phyloP scores from a whole-genome alignment of 495 filamentous ascomycete genomes.

The Penicillium macrosclerotiorum region DNA sequence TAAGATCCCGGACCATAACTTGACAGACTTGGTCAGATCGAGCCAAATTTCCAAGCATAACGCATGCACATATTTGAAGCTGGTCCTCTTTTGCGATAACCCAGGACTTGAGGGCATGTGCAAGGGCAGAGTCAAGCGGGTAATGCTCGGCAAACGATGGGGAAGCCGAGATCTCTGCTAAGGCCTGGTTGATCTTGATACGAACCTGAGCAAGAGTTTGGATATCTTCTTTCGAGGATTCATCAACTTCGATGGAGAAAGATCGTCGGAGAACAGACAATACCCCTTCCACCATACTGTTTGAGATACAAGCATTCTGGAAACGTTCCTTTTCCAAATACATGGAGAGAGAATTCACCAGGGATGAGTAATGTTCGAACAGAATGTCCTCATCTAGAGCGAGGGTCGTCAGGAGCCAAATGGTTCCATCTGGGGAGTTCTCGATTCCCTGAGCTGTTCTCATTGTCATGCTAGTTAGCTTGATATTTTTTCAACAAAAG shows the following conservation, averaged over 20 bases:
- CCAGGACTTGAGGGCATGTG: slow-evolving; percentile 56
- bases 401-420: slow-evolving; percentile 37
- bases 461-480: no score
- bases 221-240: slow-evolving; percentile 44
- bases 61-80: slow-evolving; percentile 70
- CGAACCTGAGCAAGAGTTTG: slow-evolving; percentile 54
- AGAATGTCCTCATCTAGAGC: slow-evolving; percentile 21
- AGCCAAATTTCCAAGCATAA: slow-evolving; percentile 75
- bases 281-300: slow-evolving; percentile 29
- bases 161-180: slow-evolving; percentile 64
- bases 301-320: slow-evolving; percentile 38
- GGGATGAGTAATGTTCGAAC: slow-evolving; percentile 31
- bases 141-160: slow-evolving; percentile 52
- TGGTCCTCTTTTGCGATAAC: slow-evolving; percentile 48
- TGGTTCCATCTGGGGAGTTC: slow-evolving; percentile 39
- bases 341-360: slow-evolving; percentile 31
- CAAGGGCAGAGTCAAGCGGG: slow-evolving; percentile 47
- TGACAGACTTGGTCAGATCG: slow-evolving; percentile 64
- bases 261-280: slow-evolving; percentile 35
- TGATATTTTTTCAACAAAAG: no score
- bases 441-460: slow-evolving; percentile 35
- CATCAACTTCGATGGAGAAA: slow-evolving; percentile 23
- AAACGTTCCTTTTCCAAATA: slow-evolving; percentile 43
- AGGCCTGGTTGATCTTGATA: slow-evolving; percentile 51
- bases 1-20: slow-evolving; percentile 51